These are phyloP conservation scores for Tetracladium setigerum DNA, from an alignment of 495 filamentous ascomycete species.

Conservation along the genomic window DNA sequence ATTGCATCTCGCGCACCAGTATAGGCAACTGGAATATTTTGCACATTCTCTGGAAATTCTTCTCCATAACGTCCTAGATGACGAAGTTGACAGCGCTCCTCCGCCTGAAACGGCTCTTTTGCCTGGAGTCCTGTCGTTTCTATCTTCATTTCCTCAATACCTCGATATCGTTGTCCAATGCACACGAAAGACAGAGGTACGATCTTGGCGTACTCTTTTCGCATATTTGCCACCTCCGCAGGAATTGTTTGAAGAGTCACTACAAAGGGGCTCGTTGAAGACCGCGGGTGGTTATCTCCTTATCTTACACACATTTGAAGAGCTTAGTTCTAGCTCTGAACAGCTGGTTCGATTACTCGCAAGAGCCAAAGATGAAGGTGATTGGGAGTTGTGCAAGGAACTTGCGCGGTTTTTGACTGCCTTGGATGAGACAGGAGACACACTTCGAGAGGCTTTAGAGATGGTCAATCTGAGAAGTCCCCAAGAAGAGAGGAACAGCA, in stretches of 20 bases:
- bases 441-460: slow-evolving; percentile 69
- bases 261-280: slow-evolving; percentile 78
- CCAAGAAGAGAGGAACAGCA: slow-evolving; percentile 26
- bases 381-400: slow-evolving; percentile 97
- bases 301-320: slow-evolving; percentile 91
- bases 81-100: slow-evolving; percentile 77
- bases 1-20: slow-evolving; percentile 68
- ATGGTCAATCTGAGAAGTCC: slow-evolving; percentile 53
- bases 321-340: slow-evolving; percentile 67
- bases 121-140: slow-evolving; percentile 78
- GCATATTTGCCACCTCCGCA: slow-evolving; percentile 81
- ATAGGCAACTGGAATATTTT: slow-evolving; percentile 82
- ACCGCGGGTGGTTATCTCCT: slow-evolving; percentile 94
- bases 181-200: slow-evolving; percentile 92
- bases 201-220: slow-evolving; percentile 92
- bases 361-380: slow-evolving; percentile 72
- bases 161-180: slow-evolving; percentile 96
- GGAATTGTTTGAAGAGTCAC: slow-evolving; percentile 84
- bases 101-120: slow-evolving; percentile 66
- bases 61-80: slow-evolving; percentile 87
- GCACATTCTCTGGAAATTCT: slow-evolving; percentile 88
- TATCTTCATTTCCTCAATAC: slow-evolving; percentile 83
- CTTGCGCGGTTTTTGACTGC: slow-evolving; percentile 88
- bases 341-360: slow-evolving; percentile 76
- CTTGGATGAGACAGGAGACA: slow-evolving; percentile 78